Evolutionary conservation across 2,329 filamentous ascomycete species (phyloP).

Genomic region (Trichoderma sp.): DNA sequence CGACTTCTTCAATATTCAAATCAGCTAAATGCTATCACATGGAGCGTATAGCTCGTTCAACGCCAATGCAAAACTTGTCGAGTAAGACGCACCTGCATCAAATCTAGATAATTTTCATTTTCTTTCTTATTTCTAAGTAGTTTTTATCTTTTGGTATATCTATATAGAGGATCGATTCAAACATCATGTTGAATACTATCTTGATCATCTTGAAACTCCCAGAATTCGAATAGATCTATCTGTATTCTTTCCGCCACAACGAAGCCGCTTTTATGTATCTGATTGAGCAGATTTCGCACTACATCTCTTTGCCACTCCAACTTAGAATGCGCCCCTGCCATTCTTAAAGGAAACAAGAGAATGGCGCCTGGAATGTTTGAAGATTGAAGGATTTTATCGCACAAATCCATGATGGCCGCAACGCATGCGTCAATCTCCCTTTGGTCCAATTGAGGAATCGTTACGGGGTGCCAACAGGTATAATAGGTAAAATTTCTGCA

Average conservation of each 20-base stretch:
- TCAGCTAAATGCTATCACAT: neutral
- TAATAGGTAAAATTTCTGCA: constrained; percentile 29
- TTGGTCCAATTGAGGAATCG: constrained; percentile 15
- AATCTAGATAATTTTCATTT: neutral
- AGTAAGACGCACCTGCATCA: neutral
- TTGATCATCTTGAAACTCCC: constrained; percentile 19
- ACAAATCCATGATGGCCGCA: neutral
- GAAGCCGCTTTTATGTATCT: constrained; percentile 26
- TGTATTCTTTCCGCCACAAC: constrained; percentile 26
- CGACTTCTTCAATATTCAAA: constrained; percentile 33
- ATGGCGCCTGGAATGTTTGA: constrained; percentile 25
- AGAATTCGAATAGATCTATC: constrained; percentile 26
- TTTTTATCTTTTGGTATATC: neutral
- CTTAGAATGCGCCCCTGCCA: constrained; percentile 23
- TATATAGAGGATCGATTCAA: neutral
- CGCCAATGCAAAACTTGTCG: too few species aligned
- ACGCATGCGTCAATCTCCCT: constrained; percentile 11
- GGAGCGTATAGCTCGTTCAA: neutral
- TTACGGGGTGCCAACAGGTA: constrained; percentile 21
- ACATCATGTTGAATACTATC: neutral
- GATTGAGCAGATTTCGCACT: constrained; percentile 12
- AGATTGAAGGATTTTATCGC: neutral
- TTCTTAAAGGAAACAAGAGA: constrained; percentile 27
- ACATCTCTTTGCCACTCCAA: neutral
- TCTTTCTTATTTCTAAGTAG: neutral